Evolutionary conservation across 2,329 filamentous ascomycete species (phyloP).

Genomic region (Arachnomyces sp.): DNA sequence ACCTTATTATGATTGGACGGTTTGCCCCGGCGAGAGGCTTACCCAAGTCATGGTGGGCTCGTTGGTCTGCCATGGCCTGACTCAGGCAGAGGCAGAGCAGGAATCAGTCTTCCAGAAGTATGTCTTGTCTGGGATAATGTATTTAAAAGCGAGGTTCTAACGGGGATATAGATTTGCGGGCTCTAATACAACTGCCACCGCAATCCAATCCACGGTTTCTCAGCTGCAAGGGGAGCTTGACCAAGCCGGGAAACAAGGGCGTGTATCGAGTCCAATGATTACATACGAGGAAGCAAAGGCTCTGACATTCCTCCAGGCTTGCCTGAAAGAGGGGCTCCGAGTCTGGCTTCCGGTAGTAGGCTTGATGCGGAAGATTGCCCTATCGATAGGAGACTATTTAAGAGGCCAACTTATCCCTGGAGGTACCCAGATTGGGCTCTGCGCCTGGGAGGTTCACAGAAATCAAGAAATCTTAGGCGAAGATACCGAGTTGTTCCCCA

Average conservation of each 20-base stretch:
- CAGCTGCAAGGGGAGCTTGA: constrained; percentile 17
- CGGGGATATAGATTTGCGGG: constrained; percentile 15
- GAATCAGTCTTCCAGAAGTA: constrained; percentile 5
- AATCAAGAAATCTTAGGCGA: constrained; percentile 18
- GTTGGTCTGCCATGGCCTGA: constrained; percentile 22
- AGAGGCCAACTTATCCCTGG: constrained; percentile 37
- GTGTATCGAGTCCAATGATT: constrained; percentile 6
- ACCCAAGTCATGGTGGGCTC: constrained; percentile 22
- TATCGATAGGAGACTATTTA: constrained; percentile 28
- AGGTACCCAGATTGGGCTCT: constrained; percentile 40
- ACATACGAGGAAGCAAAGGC: constrained; percentile 11
- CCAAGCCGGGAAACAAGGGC: constrained; percentile 1
- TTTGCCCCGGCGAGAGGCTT: constrained; percentile 13
- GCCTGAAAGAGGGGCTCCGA: constrained; percentile 19
- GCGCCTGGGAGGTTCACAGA: constrained; percentile 34
- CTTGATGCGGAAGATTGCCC: constrained; percentile 27
- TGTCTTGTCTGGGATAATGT: no score
- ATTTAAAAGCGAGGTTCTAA: no score
- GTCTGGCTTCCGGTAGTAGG: constrained; percentile 31
- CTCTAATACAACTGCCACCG: constrained; percentile 15
- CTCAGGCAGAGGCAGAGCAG: constrained; percentile 3
- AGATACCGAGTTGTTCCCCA: constrained; percentile 38
- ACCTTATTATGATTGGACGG: constrained; percentile 14
- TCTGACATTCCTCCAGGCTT: constrained; percentile 20
- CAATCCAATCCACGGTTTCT: constrained; percentile 8